Percentiles rank a stretch among this genome's conserved stretches.
These are phyloP conservation scores for Leavenworthia alabamica DNA, from an alignment of 345 rosid species.

Conservation along the genomic window DNA sequence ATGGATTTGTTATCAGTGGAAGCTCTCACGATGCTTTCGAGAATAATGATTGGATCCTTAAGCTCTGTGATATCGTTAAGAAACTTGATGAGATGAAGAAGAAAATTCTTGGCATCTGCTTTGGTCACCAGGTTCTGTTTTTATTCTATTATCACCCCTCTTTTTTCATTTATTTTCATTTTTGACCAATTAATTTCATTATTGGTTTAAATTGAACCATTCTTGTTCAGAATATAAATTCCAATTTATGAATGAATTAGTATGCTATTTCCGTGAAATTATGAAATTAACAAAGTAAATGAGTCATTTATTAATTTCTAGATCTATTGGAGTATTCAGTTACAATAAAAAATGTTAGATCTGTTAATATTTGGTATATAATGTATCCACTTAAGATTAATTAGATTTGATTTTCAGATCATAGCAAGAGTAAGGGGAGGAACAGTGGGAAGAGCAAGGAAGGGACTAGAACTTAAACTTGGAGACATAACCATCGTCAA, in stretches of 20 bases:
- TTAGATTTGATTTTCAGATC: conserved; percentile 32
- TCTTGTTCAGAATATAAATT: background rate
- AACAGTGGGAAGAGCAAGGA: conserved; percentile 57
- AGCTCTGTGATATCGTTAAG: conserved; percentile 56
- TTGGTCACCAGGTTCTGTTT: conserved; percentile 81
- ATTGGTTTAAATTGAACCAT: background rate
- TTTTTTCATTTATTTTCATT: background rate
- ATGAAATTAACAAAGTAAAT: background rate
- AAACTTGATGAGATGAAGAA: conserved; percentile 69
- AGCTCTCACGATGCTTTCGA: conserved; percentile 81
- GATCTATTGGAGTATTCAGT: background rate
- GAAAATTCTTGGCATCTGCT: conserved; percentile 82
- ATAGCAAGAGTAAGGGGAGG: conserved; percentile 86
- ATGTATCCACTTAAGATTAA: background rate
- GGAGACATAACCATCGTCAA: conserved; percentile 53
- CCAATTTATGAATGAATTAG: background rate
- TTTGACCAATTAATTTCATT: background rate
- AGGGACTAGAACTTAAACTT: conserved; percentile 72
- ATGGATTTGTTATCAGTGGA: conserved; percentile 79
- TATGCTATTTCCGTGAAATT: background rate
- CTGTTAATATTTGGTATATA: background rate
- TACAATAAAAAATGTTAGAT: background rate
- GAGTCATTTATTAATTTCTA: background rate
- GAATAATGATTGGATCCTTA: conserved; percentile 63
- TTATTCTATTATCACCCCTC: background rate